Percentiles rank a stretch among this genome's conserved stretches.
Evolutionary conservation across 2,329 filamentous ascomycete species (phyloP).

Genomic region (Sarocladium kiliense): DNA sequence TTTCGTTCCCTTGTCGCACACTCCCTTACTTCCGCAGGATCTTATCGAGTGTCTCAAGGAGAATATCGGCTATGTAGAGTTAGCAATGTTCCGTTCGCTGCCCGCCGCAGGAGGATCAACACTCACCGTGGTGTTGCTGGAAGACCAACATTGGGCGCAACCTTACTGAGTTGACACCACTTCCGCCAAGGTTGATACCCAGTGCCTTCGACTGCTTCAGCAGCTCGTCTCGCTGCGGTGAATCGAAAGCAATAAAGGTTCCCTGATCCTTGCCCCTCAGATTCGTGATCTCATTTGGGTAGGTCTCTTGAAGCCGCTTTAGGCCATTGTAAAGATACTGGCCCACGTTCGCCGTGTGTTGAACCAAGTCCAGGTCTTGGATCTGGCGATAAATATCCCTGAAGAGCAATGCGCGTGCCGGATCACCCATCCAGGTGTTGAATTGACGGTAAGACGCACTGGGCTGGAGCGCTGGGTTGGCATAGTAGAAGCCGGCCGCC

Average conservation of each 20-base stretch:
- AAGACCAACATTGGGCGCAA: constrained; percentile 89
- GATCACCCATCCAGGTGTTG: constrained; percentile 97
- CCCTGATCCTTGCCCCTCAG: constrained; percentile 82
- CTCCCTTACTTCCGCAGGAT: neutral
- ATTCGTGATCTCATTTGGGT: constrained; percentile 75
- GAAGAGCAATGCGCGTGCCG: constrained; percentile 78
- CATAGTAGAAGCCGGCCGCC: constrained; percentile 88
- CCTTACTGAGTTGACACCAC: constrained; percentile 68
- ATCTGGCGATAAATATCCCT: constrained; percentile 80
- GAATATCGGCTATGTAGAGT: neutral
- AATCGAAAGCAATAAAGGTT: constrained; percentile 92
- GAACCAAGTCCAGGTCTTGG: constrained; percentile 66
- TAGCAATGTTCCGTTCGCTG: neutral
- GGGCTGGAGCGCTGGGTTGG: constrained; percentile 71
- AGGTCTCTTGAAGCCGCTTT: constrained; percentile 60
- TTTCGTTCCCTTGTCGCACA: too few species aligned
- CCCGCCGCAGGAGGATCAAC: neutral
- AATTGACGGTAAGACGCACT: constrained; percentile 95
- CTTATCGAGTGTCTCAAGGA: neutral
- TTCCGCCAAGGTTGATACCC: constrained; percentile 84
- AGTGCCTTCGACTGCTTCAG: constrained; percentile 70
- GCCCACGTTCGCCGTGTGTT: constrained; percentile 71
- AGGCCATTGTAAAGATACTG: constrained; percentile 72
- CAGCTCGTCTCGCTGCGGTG: constrained; percentile 72
- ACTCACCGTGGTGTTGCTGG: constrained; percentile 70